These are phyloP conservation scores for Neospora caninum DNA, from an alignment of 169 alveolate genomes.

Conservation along the genomic window DNA sequence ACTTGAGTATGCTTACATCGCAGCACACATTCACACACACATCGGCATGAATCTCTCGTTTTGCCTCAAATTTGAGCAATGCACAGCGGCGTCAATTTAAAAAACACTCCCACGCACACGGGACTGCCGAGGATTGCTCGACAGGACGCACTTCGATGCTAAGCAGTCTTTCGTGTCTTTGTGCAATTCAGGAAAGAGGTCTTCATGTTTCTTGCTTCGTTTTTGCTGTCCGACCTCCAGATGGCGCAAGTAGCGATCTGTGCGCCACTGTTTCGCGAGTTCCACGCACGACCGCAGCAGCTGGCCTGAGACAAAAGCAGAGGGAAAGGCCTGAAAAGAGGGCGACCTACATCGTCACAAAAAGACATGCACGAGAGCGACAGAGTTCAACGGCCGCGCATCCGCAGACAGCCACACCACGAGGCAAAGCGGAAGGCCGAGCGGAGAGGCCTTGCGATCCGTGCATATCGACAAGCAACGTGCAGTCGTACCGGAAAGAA, in stretches of 20 bases:
- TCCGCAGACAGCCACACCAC: not conserved
- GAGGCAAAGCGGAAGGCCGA: not conserved
- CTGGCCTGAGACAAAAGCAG: slow-evolving; percentile 71
- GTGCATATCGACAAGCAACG: no score
- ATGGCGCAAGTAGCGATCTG: slow-evolving; percentile 80
- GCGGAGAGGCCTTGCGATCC: no score
- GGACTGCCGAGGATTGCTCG: no score
- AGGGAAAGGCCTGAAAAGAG: not conserved
- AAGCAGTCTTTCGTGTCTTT: not conserved
- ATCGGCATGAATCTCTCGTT: no score
- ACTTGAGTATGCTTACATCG: no score
- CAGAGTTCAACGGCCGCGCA: not conserved
- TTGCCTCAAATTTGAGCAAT: no score
- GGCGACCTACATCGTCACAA: not conserved
- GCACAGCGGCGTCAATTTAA: no score
- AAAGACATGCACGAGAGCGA: not conserved
- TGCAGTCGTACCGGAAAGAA: no score
- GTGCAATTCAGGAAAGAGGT: not conserved
- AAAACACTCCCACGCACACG: no score
- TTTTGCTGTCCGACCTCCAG: slow-evolving; percentile 57
- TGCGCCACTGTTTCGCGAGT: slow-evolving; percentile 86
- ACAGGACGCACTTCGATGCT: no score
- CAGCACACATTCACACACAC: no score
- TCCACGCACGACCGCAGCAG: slow-evolving; percentile 85
- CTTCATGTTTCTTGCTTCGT: not conserved